Conservation (phyloP, 768 basidiomycete species). For the Serendipita vermifera region DNA sequence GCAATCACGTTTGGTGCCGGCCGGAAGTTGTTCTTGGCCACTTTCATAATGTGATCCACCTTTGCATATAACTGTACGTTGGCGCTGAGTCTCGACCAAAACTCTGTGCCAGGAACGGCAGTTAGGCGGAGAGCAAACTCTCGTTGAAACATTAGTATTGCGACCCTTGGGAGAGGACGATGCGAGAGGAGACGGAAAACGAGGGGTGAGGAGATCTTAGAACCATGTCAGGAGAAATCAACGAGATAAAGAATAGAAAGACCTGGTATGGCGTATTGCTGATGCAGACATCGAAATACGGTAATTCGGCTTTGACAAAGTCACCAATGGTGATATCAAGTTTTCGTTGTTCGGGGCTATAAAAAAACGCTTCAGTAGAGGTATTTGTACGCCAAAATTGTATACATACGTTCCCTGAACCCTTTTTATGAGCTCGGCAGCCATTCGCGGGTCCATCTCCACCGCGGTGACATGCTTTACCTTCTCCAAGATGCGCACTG, state of each 20-base stretch:
- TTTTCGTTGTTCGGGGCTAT: conserved; percentile 87
- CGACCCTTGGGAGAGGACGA: conserved; percentile 82
- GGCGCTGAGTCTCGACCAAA: conserved; percentile 91
- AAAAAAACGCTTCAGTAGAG: background rate
- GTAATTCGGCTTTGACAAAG: conserved; percentile 94
- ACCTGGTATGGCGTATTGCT: conserved; percentile 96
- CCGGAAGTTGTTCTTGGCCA: conserved; percentile 92
- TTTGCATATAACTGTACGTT: conserved; percentile 97
- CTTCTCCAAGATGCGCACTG: conserved; percentile 84
- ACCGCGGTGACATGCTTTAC: conserved; percentile 87
- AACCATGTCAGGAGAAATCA: background rate
- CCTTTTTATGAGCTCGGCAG: conserved; percentile 90
- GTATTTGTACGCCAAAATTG: conserved; percentile 8
- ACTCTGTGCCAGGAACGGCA: conserved; percentile 64
- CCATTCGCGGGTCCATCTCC: conserved; percentile 99
- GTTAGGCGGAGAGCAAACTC: conserved; percentile 92
- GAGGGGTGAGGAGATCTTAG: conserved; percentile 85
- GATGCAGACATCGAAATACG: conserved; percentile 98
- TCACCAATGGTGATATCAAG: conserved; percentile 93
- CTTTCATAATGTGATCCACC: conserved; percentile 92
- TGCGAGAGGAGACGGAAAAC: conserved; percentile 95
- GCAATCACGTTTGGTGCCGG: conserved; percentile 58
- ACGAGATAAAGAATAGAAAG: conserved; percentile 8
- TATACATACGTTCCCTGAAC: conserved; percentile 90
- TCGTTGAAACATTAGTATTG: conserved; percentile 99